Evolutionary conservation across 345 rosid species (phyloP), one percentile per base, ranked within the genome.

Genomic region (Linum tenue): DNA sequence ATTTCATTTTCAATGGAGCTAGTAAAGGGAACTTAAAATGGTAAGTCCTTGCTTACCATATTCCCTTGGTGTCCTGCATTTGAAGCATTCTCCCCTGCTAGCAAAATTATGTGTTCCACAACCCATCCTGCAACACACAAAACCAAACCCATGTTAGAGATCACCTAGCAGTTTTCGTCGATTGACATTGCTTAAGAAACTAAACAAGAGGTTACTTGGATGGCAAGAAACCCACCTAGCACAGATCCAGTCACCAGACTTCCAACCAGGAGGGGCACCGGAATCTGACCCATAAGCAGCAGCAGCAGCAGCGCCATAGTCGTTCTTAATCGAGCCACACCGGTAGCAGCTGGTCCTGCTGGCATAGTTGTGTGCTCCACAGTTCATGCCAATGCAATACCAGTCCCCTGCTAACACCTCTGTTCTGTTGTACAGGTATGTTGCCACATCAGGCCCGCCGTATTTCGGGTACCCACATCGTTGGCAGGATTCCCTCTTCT

Each of bases 211-310:
- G 12, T 48, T 6, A 48, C n/a, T n/a, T n/a, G n/a, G n/a, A n/a
- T n/a, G n/a, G n/a, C n/a, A 15, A 44, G 14, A 16, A 37, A 56
- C 60, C n/a, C 31, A 89, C 96, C 88, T 83, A 38, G 82, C 51
- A 77, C 92, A 89, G 64, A 89, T 74, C 96, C 96, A 89, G 55
- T 89, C 96, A 5, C 96, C 96, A 39, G 90, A 75, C 76, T 89
- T 89, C 92, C 92, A 89, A 42, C 85, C 73, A 17, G 92, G 81
- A 66, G 87, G 90, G 37, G 37, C 64, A 40, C 61, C 41, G 31
- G 56, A 60, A 41, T 74, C 74, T 2, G 67, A 62, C 7, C 17
- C 73, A 56, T 51, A 64, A 3, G 59, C 69, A 55, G 51, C 12
- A 36, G 42, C 1, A 48, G 53, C 53, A 48, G 53, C 12, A 48